phyloP scores from a whole-genome alignment of 2,329 filamentous ascomycete genomes.

The Anthostomella pinea region DNA sequence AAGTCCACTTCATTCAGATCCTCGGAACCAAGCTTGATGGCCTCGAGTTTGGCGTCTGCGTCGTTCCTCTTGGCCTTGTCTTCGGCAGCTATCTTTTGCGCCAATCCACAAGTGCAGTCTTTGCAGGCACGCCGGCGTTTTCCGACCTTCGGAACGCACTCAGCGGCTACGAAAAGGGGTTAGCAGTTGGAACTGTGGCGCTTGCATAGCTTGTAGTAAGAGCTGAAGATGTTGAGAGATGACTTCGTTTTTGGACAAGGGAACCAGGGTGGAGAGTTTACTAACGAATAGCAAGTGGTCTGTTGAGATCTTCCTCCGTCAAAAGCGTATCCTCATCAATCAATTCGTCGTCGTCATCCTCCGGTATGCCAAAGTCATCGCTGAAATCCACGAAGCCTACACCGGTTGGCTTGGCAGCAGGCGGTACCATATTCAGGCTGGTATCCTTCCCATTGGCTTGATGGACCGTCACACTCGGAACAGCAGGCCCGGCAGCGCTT shows the following conservation, averaged over 20 bases:
- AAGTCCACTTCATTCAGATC: slow-evolving; percentile 93
- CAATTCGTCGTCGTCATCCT: slow-evolving; percentile 74
- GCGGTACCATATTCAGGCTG: slow-evolving; percentile 32
- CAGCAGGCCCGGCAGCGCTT: slow-evolving; percentile 34
- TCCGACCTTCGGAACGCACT: slow-evolving; percentile 82
- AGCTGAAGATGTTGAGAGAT: too few relatives aligned
- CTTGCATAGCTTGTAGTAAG: too few relatives aligned
- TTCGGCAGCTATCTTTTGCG: slow-evolving; percentile 81
- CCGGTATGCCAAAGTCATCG: slow-evolving; percentile 58
- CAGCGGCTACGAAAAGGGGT: slow-evolving; percentile 55
- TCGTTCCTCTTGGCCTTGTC: slow-evolving; percentile 65
- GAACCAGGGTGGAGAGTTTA: slow-evolving; percentile 24
- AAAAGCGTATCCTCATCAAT: slow-evolving; percentile 90
- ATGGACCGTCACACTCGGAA: slow-evolving; percentile 30
- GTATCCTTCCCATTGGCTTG: slow-evolving; percentile 40
- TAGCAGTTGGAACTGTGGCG: too few relatives aligned
- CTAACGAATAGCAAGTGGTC: slow-evolving; percentile 78
- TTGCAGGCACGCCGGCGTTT: slow-evolving; percentile 94
- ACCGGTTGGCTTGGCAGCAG: slow-evolving; percentile 47
- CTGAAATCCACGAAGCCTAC: slow-evolving; percentile 68
- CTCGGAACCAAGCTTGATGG: slow-evolving; percentile 68
- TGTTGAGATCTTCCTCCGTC: slow-evolving; percentile 77
- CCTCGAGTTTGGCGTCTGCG: slow-evolving; percentile 61
- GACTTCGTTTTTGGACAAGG: too few relatives aligned
- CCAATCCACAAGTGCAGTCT: slow-evolving; percentile 94